Evolutionary conservation across 2,329 filamentous ascomycete species (phyloP), one percentile per base, ranked within the genome.

Genomic region (Fusarium chuoi): DNA sequence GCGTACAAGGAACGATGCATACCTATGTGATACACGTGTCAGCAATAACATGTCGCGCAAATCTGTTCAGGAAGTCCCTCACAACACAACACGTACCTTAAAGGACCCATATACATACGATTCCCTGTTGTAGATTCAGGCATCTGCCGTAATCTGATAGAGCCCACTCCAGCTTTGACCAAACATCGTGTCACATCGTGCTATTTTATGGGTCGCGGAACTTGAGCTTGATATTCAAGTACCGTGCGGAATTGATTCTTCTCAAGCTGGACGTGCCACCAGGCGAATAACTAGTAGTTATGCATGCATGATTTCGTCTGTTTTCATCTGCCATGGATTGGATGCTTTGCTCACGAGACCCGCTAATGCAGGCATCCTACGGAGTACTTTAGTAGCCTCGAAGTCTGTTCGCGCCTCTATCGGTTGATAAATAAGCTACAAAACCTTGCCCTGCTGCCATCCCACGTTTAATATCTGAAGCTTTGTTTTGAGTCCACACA

Each of bases 51-150:
- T 55, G 35, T 39, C 24, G n/a, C 42, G 33, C 30, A n/a, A 36
- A n/a, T n/a, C 22, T 39, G 51, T 28, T 58, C 33, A n/a, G 8
- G 30, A 28, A 22, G 68, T 62, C 33, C 63, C 48, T 58, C 49
- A 59, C 45, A 46, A 46, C 28, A 41, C 57, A 62, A 42, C 41
- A 73, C 56, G 60, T 48, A 30, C 13, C 26, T 22, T 22, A 41
- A 60, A 55, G 33, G 57, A 46, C 42, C 66, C 49, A 63, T 70
- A 20, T 49, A 56, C 24, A 20, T 57, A 56, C 26, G 36, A 59
- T 67, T 70, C 62, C 69, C 58, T 55, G 51, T 56, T 56, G 33
- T 46, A 61, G 60, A 54, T 68, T 68, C 65, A 55, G 70, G 65
- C 66, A 70, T 73, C 33, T 64, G 58, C 61, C 46, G 52, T 62